Evolutionary conservation across 2,329 filamentous ascomycete species (phyloP).

Genomic region (Colletotrichum sp.): DNA sequence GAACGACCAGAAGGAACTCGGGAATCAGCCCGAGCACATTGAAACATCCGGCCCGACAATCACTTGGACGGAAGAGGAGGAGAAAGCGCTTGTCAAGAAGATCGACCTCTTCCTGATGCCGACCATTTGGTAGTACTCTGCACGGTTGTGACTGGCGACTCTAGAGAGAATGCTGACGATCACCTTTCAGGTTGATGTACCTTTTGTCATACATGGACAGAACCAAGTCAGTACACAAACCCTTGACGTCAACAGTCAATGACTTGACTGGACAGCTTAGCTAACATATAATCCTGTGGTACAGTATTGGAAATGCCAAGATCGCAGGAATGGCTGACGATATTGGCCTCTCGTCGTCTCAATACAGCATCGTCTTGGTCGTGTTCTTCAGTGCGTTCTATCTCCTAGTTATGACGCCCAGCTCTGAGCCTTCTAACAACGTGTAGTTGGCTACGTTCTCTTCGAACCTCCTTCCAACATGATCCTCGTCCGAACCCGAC

Average conservation of each 20-base stretch:
- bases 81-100: conserved; percentile 38
- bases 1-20: not conserved
- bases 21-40: not conserved
- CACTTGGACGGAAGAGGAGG: conserved; percentile 27
- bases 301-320: conserved; percentile 58
- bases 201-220: conserved; percentile 65
- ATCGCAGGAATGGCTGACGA: conserved; percentile 51
- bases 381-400: conserved; percentile 63
- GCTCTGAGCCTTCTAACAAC: conserved; percentile 27
- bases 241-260: too few species aligned
- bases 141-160: not conserved
- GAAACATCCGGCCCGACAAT: not conserved
- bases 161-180: not conserved
- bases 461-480: conserved; percentile 71
- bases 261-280: too few species aligned
- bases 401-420: not conserved
- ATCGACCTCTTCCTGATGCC: conserved; percentile 46
- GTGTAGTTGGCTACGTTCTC: conserved; percentile 64
- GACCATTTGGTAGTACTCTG: conserved; percentile 51
- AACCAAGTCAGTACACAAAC: conserved; percentile 42
- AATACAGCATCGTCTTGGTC: conserved; percentile 63
- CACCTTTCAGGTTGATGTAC: conserved; percentile 40
- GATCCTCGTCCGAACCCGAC: conserved; percentile 65
- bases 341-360: conserved; percentile 57
- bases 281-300: not conserved